Evolutionary conservation across 352 stramenopile genomes (phyloP), one percentile per base, ranked within the genome.

Genomic region (Phytophthora nicotianae): DNA sequence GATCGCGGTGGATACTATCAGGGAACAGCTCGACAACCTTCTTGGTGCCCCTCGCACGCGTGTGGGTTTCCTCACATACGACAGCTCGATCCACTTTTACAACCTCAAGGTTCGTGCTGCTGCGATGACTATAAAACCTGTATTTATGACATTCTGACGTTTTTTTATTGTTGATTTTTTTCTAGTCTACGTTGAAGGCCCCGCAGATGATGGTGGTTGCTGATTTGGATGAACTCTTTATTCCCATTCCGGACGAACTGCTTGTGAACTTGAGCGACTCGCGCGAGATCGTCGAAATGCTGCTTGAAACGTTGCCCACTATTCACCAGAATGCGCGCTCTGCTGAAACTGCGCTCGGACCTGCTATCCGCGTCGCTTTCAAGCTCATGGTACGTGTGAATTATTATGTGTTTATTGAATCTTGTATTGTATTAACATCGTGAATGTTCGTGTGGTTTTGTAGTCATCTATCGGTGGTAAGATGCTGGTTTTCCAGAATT

Each of bases 231-330:
- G 88, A 96, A 41, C 78, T 95, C 1, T 96, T 96, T 72, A 95
- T 94, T 50, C 88, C 88, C n/a, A 94, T 96, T 42, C 88, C 88
- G 11, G 97, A 99, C 65, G 96, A 99, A 75, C 76, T 99, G 43
- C 83, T 99, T 40, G 97, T 99, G 10, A 99, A 99, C 77, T 72
- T 99, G 50, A 91, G 86, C 33, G 86, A 99, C 65, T 97, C 86
- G 37, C 84, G 97, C 33, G 79, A 95, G 10, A 79, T 98, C 10
- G 81, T 99, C 16, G 97, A 99, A 38, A 75, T 82, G 40, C 92
- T 99, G 61, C 84, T 99, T 33, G 96, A 99, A 58, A 93, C 84
- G 41, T 80, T 99, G 4, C 96, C 97, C 53, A 35, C 76, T 23
- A 89, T 98, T 88, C 91, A 89, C 70, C 70, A 93, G 79, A 79